Conservation (phyloP, 148 eudicot species). For the Dysphania ambrosioides region DNA sequence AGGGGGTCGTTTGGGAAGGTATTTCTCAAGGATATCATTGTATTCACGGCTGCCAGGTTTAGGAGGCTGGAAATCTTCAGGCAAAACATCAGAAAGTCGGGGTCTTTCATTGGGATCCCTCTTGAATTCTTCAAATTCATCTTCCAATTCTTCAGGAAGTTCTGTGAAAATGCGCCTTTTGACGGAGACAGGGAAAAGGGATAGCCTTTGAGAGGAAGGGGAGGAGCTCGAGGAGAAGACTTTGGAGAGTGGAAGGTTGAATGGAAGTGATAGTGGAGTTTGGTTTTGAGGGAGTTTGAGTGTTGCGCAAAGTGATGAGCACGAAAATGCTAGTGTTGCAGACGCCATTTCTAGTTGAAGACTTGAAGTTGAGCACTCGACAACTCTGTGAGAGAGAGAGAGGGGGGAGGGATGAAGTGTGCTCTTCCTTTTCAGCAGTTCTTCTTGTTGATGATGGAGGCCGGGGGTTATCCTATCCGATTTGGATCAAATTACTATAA, state of each 20-base stretch:
- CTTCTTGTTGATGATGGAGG: neutral
- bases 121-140: neutral
- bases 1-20: constrained; percentile 16
- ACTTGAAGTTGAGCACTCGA: no score
- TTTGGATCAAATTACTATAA: constrained; percentile 14
- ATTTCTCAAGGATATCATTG: constrained; percentile 24
- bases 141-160: neutral
- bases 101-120: neutral
- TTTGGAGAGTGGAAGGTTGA: constrained; percentile 27
- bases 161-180: constrained; percentile 27
- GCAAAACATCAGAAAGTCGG: constrained; percentile 6
- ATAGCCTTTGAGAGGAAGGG: constrained; percentile 35
- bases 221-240: constrained; percentile 35
- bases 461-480: constrained; percentile 24
- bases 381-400: constrained; percentile 2
- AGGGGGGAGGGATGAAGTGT: neutral
- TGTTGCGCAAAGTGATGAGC: constrained; percentile 33
- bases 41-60: constrained; percentile 20
- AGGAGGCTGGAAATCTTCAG: constrained; percentile 16
- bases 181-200: constrained; percentile 20
- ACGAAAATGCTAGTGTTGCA: constrained; percentile 39
- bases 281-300: constrained; percentile 27
- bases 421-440: neutral
- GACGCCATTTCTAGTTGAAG: constrained; percentile 22
- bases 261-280: constrained; percentile 22